Evolutionary conservation across 1,284 basidiomycete genomes (phyloP), one percentile per base, ranked within the genome.

Genomic region (Tetrapyrgos nigripes): DNA sequence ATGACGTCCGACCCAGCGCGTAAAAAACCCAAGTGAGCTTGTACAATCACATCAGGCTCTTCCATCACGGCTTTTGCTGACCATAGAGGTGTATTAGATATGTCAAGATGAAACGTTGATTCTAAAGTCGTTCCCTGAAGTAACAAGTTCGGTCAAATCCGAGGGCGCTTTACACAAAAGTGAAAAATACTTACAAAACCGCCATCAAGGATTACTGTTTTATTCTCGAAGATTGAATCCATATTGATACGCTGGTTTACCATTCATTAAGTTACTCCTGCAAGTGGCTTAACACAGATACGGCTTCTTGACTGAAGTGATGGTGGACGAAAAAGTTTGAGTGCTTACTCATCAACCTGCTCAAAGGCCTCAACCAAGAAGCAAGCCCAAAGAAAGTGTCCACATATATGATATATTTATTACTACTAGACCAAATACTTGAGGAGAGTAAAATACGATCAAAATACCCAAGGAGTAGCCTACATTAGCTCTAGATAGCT

Each of bases 21-120:
- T 40, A 91, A 70, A 66, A 88, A 91, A 3, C 75, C 76, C 9
- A 83, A 64, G 69, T 94, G 91, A 0, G 85, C 82, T 9, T 78
- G 69, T 13, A 85, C 63, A 43, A 93, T 79, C 0, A 76, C 70
- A 5, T 79, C 76, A 0, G 86, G 84, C 44, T 86, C 76, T 26
- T 83, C 76, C 17, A 77, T 70, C 19, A 87, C 71, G 3, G 86
- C 79, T 56, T 83, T 81, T 1, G 86, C 82, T 11, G 90, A 92
- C 91, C 91, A 93, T 35, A 93, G 72, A 1, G 85, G 78, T 0
- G 81, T 79, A 40, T 82, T 72, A 0, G 84, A 80, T 43, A 88
- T 83, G 65, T 85, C 76, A 40, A 79, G 62, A 48, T 79, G 70
- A 60, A 86, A 81, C 9, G 81, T 68, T 37, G 83, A 80, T 69